Conservation (phyloP, 768 basidiomycete genomes). For the Collybia sp. region DNA sequence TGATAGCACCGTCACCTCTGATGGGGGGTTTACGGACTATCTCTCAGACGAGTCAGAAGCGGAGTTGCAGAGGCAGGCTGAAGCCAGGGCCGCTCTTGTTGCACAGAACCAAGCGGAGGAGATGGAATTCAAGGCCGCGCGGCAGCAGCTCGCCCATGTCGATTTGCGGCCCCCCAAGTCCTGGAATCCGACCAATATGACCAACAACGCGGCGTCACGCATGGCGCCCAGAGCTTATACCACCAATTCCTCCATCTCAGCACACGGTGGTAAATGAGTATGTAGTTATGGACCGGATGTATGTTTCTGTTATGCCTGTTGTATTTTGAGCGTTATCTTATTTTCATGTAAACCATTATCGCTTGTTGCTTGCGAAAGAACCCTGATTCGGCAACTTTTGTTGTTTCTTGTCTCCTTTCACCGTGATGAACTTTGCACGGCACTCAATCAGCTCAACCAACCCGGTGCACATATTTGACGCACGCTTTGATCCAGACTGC, state of each 20-base stretch:
- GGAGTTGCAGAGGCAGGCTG: conserved; percentile 82
- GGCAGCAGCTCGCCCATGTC: conserved; percentile 71
- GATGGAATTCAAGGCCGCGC: conserved; percentile 74
- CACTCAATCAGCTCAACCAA: conserved; percentile 76
- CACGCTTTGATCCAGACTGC: conserved; percentile 75
- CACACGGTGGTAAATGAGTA: neutral
- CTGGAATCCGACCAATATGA: conserved; percentile 57
- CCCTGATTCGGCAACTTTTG: too few species aligned
- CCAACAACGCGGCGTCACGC: conserved; percentile 19
- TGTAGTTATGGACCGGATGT: too few species aligned
- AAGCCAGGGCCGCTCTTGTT: conserved; percentile 68
- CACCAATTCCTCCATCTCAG: conserved; percentile 3
- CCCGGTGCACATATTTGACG: conserved; percentile 73
- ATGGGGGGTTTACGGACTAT: conserved; percentile 87
- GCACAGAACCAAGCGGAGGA: conserved; percentile 83
- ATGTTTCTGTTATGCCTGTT: neutral
- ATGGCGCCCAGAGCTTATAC: conserved; percentile 6
- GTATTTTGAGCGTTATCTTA: neutral
- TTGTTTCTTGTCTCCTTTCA: neutral
- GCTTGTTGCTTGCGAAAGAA: too few species aligned
- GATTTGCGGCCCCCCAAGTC: conserved; percentile 73
- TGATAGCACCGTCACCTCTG: conserved; percentile 77
- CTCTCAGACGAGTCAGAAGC: conserved; percentile 91
- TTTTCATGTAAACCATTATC: neutral
- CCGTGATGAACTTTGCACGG: conserved; percentile 80